phyloP scores from a whole-genome alignment of 1,284 basidiomycete genomes.

The Schizophyllum amplum region DNA sequence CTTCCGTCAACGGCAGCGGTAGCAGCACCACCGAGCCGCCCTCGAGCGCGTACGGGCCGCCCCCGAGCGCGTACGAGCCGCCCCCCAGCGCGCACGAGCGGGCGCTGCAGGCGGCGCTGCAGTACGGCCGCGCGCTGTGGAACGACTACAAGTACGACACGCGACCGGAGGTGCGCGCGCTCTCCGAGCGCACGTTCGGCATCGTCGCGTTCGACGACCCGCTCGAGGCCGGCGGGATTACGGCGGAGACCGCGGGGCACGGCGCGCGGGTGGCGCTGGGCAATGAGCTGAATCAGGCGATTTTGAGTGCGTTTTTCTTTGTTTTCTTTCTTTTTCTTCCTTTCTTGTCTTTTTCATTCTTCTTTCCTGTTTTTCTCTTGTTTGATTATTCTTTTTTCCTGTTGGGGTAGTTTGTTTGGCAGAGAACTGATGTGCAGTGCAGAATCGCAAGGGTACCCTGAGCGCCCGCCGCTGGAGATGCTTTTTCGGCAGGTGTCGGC shows the following conservation, averaged over 20 bases:
- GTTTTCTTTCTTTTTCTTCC: constrained; percentile 1
- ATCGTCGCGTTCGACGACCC: constrained; percentile 76
- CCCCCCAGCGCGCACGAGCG: constrained; percentile 32
- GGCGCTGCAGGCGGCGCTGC: constrained; percentile 56
- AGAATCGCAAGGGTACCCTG: constrained; percentile 73
- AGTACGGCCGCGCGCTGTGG: constrained; percentile 62
- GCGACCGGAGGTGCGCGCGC: constrained; percentile 50
- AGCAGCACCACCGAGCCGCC: constrained; percentile 14
- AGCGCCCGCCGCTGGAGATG: constrained; percentile 63
- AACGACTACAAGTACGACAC: constrained; percentile 56
- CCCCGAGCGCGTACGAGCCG: no score
- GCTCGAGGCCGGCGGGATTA: constrained; percentile 49
- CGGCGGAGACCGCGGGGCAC: constrained; percentile 58
- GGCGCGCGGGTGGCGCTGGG: constrained; percentile 59
- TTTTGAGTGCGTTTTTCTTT: constrained; percentile 51
- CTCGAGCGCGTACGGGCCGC: constrained; percentile 17
- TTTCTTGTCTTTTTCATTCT: not conserved
- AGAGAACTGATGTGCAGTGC: not conserved
- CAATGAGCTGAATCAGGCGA: constrained; percentile 72
- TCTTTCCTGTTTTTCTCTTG: no score
- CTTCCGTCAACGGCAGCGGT: constrained; percentile 13
- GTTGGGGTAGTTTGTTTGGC: no score
- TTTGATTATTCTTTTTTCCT: constrained; percentile 1
- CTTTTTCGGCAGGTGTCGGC: constrained; percentile 66
- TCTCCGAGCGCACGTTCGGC: constrained; percentile 66